These are phyloP conservation scores for Cucumis sativus DNA, from an alignment of 306 rosid genomes.

Conservation along the genomic window DNA sequence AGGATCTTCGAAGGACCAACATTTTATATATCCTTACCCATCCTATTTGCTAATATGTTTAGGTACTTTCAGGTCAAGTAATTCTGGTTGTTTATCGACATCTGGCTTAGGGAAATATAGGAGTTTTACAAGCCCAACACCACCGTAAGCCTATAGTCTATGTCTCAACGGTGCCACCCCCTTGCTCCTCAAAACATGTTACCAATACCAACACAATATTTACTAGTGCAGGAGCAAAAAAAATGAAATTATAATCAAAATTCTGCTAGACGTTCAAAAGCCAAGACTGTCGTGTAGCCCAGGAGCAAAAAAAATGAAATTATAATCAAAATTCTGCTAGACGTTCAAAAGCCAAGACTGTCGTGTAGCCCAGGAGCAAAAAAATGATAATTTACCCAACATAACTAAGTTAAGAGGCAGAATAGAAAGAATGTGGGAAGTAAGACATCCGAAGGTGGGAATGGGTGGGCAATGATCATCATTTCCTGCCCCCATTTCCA, in stretches of 20 bases:
- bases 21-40: not conserved
- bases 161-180: not conserved
- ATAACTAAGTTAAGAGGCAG: not conserved
- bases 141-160: not conserved
- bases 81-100: not conserved
- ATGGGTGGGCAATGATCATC: too few species aligned
- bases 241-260: not conserved
- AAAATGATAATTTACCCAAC: not conserved
- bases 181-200: not conserved
- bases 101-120: not conserved
- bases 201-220: not conserved
- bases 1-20: not conserved
- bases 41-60: not conserved
- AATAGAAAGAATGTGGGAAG: not conserved
- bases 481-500: too few species aligned
- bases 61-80: not conserved
- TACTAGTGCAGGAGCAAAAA: not conserved
- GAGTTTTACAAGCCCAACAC: not conserved
- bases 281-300: not conserved
- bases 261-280: not conserved
- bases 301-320: not conserved
- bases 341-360: not conserved
- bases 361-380: not conserved
- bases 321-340: not conserved
- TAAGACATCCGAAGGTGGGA: not conserved